Base-by-base conservation (phyloP, 2,329 filamentous ascomycete genomes). In the Eutypella sp. region DNA sequence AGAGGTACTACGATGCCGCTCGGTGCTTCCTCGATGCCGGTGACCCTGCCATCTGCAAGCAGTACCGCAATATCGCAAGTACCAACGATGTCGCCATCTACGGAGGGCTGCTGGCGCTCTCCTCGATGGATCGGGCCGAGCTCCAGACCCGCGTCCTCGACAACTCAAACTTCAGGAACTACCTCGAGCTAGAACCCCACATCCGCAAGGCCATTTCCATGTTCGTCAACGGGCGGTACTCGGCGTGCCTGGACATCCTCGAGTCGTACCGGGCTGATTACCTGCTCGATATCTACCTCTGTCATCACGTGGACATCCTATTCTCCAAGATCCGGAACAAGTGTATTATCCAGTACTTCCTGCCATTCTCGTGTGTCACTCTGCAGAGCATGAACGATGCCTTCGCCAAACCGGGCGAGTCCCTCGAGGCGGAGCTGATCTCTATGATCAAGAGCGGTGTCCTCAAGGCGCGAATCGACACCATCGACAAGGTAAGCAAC, bases 81-180 rank as follows among this genome's bases (percentile, higher is more conserved):
- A 78, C 84, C 6, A 96, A 96, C 61, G 93, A 99, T 58, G 74
- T 99, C 19, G 92, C 93, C 18, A 79, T 93, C 8, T 99, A 97
- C 57, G 93, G 92, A 41, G 91, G 89, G 5, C 79, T 99, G 20
- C 85, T 92, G 53, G 89, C 93, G 5, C 78, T 99, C 20, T 92
- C 92, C 22, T 90, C 89, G 2, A 95, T 97, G 87, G 79, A 87
- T 48, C 82, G 93, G 40, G 72, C 75, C 7, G 82, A 89, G 50
- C 74, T 99, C 19, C 86, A 93, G 63, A 71, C 68, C 5, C 74
- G 75, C 6, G 89, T 97, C 2, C 78, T 99, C 1, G 88, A 93
- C 31, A 95, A 89, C 60, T 72, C 73, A 27, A 73, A 76, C 10
- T 99, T 99, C 71, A 85, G 93, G 43, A 82, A 79, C 39, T 96